Evolutionary conservation across 768 basidiomycete genomes (phyloP), one percentile per base, ranked within the genome.

Genomic region (Obba rivulosa): DNA sequence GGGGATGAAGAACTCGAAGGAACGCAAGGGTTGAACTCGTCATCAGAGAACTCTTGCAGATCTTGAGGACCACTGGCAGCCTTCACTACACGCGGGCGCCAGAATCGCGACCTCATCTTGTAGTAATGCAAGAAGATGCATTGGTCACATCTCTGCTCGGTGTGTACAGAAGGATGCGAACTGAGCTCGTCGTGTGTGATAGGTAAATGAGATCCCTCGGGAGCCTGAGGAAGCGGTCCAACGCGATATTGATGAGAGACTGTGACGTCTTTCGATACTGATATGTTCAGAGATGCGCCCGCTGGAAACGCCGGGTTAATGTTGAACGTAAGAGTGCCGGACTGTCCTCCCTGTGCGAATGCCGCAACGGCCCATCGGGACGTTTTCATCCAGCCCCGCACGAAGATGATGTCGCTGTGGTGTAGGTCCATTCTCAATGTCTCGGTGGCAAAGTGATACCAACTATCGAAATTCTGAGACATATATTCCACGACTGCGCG

Each of bases 51-150:
- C 3, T n/a, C n/a, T 3, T 49, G 42, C 1, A 45, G 36, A 17
- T 49, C 42, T 8, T 49, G 42, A 0, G 52, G 49, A 2, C 53
- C 57, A 2, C 54, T 57, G 16, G 46, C 51, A 1, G 56, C 60
- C 24, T 40, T 42, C 4, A 49, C 37, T 14, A 55, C 48, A 35
- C 37, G 35, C 9, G 40, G 43, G 14, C 8, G 7, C 42, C 45
- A 52, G 4, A 48, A 25, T 2, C 51, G 39, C 28, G 28, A 31
- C 45, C 47, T 28, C 46, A 47, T 39, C 46, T 38, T 47, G 35
- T 38, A 39, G 46, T 41, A 38, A n/a, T 44, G 43, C 17, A 44
- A 13, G 28, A 44, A 44, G 10, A 44, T 5, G 21, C 31, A 34
- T 34, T 44, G 43, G 17, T 34, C 22, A 11, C 23, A 25, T 9